Evolutionary conservation across 2,329 filamentous ascomycete species (phyloP).

Genomic region (Graphilbum fragrans): DNA sequence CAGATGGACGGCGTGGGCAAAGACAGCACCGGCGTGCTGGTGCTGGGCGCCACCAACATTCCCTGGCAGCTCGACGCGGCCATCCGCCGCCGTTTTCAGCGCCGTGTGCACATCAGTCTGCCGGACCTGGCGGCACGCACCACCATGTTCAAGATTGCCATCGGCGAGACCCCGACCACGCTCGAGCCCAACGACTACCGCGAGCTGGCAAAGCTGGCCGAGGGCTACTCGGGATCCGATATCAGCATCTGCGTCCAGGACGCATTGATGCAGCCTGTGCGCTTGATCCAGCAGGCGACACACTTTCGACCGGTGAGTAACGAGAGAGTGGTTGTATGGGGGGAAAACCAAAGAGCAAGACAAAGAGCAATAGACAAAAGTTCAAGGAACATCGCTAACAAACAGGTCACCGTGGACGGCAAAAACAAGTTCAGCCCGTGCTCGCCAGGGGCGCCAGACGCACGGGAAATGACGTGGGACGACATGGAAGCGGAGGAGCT

Average conservation of each 20-base stretch:
- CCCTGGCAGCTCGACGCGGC: slow-evolving; percentile 97
- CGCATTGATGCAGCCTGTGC: slow-evolving; percentile 91
- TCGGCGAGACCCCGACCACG: slow-evolving; percentile 86
- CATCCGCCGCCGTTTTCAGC: slow-evolving; percentile 90
- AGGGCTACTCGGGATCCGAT: slow-evolving; percentile 93
- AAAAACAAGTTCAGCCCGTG: slow-evolving; percentile 70
- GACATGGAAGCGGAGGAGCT: slow-evolving; percentile 74
- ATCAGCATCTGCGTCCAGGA: slow-evolving; percentile 93
- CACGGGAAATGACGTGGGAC: slow-evolving; percentile 89
- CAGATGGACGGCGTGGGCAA: slow-evolving; percentile 99
- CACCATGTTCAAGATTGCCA: slow-evolving; percentile 87
- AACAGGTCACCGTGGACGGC: slow-evolving; percentile 58
- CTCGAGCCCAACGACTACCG: slow-evolving; percentile 68
- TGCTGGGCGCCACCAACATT: slow-evolving; percentile 94
- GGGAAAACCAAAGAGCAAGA: neutral
- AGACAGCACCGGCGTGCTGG: slow-evolving; percentile 85
- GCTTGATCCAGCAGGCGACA: slow-evolving; percentile 93
- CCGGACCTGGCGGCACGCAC: slow-evolving; percentile 80
- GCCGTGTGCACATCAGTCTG: slow-evolving; percentile 87
- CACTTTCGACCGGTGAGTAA: slow-evolving; percentile 79
- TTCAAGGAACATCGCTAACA: slow-evolving; percentile 2
- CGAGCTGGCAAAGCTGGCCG: slow-evolving; percentile 66
- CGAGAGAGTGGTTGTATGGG: neutral
- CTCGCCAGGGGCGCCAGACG: slow-evolving; percentile 78
- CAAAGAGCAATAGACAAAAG: neutral